Evolutionary conservation across 1,284 basidiomycete species (phyloP).

Genomic region (Earliella scabrosa): DNA sequence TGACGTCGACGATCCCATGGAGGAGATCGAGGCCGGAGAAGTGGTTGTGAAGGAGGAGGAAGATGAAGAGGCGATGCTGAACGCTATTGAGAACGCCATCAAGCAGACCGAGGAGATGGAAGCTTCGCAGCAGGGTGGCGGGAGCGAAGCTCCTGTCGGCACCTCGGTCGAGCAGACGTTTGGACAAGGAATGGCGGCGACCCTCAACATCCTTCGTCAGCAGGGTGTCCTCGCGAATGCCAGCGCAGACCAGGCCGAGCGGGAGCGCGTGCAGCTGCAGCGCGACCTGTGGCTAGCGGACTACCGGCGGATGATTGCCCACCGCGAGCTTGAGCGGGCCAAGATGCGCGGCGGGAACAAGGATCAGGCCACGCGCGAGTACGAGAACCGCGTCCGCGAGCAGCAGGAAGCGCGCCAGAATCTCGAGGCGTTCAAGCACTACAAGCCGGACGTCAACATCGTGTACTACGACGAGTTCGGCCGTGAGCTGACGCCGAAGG

Average conservation of each 20-base stretch:
- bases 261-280: slow-evolving; percentile 84
- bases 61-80: slow-evolving; percentile 72
- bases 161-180: slow-evolving; percentile 78
- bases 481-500: slow-evolving; percentile 87
- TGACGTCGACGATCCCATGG: slow-evolving; percentile 43
- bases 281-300: slow-evolving; percentile 92
- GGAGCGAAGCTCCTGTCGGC: slow-evolving; percentile 45
- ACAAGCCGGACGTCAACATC: slow-evolving; percentile 97
- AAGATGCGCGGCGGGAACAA: slow-evolving; percentile 81
- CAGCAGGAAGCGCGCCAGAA: slow-evolving; percentile 87
- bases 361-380: slow-evolving; percentile 94
- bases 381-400: slow-evolving; percentile 91
- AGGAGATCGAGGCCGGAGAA: slow-evolving; percentile 82
- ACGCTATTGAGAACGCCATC: slow-evolving; percentile 72
- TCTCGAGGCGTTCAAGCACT: slow-evolving; percentile 87
- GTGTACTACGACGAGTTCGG: slow-evolving; percentile 98
- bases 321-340: slow-evolving; percentile 81
- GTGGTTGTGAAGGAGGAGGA: slow-evolving; percentile 78
- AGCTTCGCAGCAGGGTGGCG: slow-evolving; percentile 35
- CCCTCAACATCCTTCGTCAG: slow-evolving; percentile 86
- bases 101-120: slow-evolving; percentile 63
- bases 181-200: slow-evolving; percentile 84
- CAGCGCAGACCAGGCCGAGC: slow-evolving; percentile 70
- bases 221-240: slow-evolving; percentile 86
- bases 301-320: slow-evolving; percentile 74